Evolutionary conservation across 2,329 filamentous ascomycete genomes (phyloP).

Genomic region (Gnomoniopsis smithogilvyi): DNA sequence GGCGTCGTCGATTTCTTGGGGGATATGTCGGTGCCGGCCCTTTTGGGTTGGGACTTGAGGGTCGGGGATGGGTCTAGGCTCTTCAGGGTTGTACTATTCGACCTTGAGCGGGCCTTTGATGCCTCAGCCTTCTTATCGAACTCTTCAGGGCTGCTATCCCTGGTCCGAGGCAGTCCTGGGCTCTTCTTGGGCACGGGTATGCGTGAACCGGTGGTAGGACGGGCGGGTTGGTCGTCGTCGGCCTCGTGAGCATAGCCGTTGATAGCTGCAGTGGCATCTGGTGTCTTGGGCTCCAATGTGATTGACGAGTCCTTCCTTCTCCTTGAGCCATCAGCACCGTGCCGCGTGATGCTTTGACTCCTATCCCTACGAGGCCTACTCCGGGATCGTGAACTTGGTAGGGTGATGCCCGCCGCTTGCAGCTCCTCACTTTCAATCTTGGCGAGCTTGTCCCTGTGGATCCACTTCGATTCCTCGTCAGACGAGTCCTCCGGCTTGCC

Average conservation of each 20-base stretch:
- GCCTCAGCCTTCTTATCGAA: constrained; percentile 59
- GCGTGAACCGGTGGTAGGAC: constrained; percentile 65
- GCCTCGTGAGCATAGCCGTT: constrained; percentile 68
- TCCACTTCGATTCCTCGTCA: constrained; percentile 71
- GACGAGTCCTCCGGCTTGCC: constrained; percentile 30
- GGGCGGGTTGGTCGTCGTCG: constrained; percentile 48
- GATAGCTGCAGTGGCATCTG: constrained; percentile 39
- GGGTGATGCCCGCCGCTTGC: constrained; percentile 70
- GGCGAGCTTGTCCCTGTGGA: constrained; percentile 79
- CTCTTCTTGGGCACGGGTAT: constrained; percentile 85
- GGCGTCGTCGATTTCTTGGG: constrained; percentile 46
- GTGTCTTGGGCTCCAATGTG: constrained; percentile 32
- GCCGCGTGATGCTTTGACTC: constrained; percentile 33
- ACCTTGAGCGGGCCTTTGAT: constrained; percentile 61
- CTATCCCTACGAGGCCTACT: constrained; percentile 44
- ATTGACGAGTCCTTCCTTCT: constrained; percentile 46
- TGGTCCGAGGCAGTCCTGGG: constrained; percentile 68
- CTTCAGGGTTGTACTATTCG: constrained; percentile 60
- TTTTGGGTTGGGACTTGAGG: constrained; percentile 31
- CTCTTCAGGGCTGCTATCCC: constrained; percentile 47
- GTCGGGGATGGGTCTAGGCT: constrained; percentile 46
- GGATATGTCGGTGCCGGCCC: constrained; percentile 46
- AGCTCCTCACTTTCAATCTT: constrained; percentile 78
- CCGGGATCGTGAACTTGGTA: constrained; percentile 52
- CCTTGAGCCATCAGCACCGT: constrained; percentile 27